phyloP scores from a whole-genome alignment of 805 yeast species.

The Candida adriatica region DNA sequence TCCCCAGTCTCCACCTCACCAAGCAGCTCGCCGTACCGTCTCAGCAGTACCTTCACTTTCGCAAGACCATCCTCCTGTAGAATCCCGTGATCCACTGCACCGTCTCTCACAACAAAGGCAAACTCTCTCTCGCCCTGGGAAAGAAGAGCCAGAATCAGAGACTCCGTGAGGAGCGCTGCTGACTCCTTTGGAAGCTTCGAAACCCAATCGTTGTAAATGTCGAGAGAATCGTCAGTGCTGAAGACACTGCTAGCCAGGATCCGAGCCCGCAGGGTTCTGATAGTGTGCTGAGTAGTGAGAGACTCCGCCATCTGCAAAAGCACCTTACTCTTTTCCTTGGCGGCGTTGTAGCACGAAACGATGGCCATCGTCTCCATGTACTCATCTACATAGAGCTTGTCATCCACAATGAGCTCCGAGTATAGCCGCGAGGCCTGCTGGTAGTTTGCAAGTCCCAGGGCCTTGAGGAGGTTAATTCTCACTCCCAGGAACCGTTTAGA shows the following conservation, averaged over 20 bases:
- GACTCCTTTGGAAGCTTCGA: slow-evolving; percentile 29
- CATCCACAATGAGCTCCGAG: slow-evolving; percentile 33
- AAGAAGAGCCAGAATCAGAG: slow-evolving; percentile 37
- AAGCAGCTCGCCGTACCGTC: slow-evolving; percentile 44
- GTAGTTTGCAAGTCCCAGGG: slow-evolving; percentile 10
- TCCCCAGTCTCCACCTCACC: slow-evolving; percentile 29
- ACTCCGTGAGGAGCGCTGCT: slow-evolving; percentile 39
- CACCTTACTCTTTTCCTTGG: slow-evolving; percentile 24
- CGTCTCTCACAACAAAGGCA: slow-evolving; percentile 44
- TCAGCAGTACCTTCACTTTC: slow-evolving; percentile 35
- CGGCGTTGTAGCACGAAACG: slow-evolving; percentile 34
- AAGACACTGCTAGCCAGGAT: slow-evolving; percentile 36
- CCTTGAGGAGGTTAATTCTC: slow-evolving; percentile 7
- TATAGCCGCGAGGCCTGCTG: slow-evolving; percentile 9
- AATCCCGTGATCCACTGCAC: slow-evolving; percentile 33
- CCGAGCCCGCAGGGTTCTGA: slow-evolving; percentile 30
- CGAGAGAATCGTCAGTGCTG: slow-evolving; percentile 33
- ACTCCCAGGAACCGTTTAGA: slow-evolving; percentile 1
- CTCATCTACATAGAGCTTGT: slow-evolving; percentile 32
- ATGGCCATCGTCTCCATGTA: slow-evolving; percentile 36
- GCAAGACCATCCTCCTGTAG: slow-evolving; percentile 33
- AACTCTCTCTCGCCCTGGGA: slow-evolving; percentile 45
- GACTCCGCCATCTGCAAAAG: slow-evolving; percentile 33
- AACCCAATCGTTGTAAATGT: slow-evolving; percentile 40
- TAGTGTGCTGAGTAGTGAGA: slow-evolving; percentile 22